A percentile compares a stretch with the other conserved stretches of the same genome.
Evolutionary conservation across 1,139 yeast species (phyloP).

Genomic region (Debaryomycetaceae sp.): DNA sequence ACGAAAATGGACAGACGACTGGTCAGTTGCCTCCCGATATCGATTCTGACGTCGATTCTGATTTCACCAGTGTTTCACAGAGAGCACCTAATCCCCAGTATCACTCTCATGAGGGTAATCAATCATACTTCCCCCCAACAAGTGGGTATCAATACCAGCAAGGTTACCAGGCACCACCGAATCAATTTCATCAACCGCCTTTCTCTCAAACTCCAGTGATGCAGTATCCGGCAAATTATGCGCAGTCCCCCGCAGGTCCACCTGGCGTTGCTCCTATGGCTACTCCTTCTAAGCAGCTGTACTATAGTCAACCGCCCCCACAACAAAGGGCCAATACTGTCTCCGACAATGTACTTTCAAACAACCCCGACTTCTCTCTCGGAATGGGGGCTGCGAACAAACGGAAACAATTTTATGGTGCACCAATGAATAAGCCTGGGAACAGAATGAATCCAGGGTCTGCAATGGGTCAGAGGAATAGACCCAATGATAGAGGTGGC

Average conservation of each 20-base stretch:
- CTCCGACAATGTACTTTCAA: constrained; percentile 46
- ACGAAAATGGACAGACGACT: constrained; percentile 18
- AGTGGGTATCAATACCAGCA: not conserved
- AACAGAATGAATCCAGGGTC: constrained; percentile 1
- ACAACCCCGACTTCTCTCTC: constrained; percentile 51
- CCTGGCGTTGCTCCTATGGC: constrained; percentile 6
- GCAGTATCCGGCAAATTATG: constrained; percentile 6
- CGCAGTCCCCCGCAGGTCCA: constrained; percentile 1
- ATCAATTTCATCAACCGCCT: constrained; percentile 5
- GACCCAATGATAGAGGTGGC: not conserved
- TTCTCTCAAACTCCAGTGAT: not conserved
- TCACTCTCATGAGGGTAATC: constrained; percentile 10
- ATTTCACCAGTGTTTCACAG: constrained; percentile 78
- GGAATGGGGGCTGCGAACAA: constrained; percentile 25
- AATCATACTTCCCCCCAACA: constrained; percentile 3
- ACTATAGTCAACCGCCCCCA: constrained; percentile 6
- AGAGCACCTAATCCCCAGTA: constrained; percentile 69
- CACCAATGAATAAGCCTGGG: constrained; percentile 6
- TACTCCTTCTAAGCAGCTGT: constrained; percentile 6
- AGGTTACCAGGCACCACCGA: constrained; percentile 4
- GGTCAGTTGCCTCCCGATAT: constrained; percentile 14
- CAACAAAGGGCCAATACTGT: constrained; percentile 26
- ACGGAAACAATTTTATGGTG: constrained; percentile 17
- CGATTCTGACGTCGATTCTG: constrained; percentile 49
- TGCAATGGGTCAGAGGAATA: not conserved